Base-by-base conservation (phyloP, 306 rosid genomes). In the Castanospermum australe region DNA sequence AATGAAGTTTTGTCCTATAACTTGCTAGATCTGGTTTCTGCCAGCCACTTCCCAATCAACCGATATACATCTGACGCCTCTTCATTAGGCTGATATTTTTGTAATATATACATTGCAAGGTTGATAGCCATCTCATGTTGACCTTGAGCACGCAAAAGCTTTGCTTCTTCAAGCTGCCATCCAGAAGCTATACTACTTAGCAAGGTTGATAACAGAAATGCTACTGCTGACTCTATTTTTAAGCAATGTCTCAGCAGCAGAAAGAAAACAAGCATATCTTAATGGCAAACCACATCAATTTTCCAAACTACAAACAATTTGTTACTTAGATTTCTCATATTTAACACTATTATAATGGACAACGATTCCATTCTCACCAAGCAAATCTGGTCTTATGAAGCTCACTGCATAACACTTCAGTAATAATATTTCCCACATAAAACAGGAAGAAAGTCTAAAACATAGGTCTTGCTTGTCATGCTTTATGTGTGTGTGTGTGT, bases 1-100 rank as follows among this genome's bases (percentile, higher is more conserved):
- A 73, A 54, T 61, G 39, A 74, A 73, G 78, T 39, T 32, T 82
- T 80, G 76, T 67, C 60, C 66, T 22, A 13, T 85, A 84, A 92
- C 98, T 87, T 94, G 98, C 98, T 92, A 80, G 97, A 91, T 92
- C 98, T 90, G 79, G 94, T 91, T 88, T 94, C 98, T 47, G 98
- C 98, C 81, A 94, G 87, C 98, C 98, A 94, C 86, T 92, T 94
- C 84, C 98, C 98, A 68, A 89, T 90, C 88, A 94, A 76, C 79
- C 98, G 97, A 87, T 85, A 78, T 65, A 88, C 92, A 87, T 90
- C 93, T 78, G 97, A 89, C 87, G 93, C 87, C 83, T 91, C 97
- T 77, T 91, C 88, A 82, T 82, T 80, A 51, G 87, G 80, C 68
- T 44, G 75, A 81, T 74, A 71, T 75, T 84, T 83, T 79, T 88